phyloP scores from a whole-genome alignment of 345 rosid species.

The Aquilaria sinensis region DNA sequence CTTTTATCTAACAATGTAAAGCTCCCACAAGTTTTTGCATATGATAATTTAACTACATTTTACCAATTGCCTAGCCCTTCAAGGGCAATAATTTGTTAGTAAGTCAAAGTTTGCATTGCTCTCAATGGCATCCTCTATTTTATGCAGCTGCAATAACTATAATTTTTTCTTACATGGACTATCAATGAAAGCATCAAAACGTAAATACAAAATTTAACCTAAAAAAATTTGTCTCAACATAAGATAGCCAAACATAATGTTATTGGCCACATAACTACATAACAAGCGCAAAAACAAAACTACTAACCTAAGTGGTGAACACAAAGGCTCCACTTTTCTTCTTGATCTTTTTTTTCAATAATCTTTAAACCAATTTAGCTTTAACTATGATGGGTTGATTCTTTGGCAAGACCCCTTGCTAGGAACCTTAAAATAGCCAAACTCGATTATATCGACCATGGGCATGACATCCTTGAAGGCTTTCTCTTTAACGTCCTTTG shows the following conservation, averaged over 20 bases:
- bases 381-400: conserved; percentile 66
- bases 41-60: no score
- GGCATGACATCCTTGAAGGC: conserved; percentile 59
- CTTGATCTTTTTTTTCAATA: conserved; percentile 77
- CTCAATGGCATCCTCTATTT: no score
- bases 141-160: no score
- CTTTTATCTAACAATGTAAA: no score
- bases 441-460: conserved; percentile 61
- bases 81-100: no score
- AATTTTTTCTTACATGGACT: no score
- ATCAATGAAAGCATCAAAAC: no score
- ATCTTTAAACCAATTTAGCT: conserved; percentile 65
- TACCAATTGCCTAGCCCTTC: no score
- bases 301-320: conserved; percentile 55
- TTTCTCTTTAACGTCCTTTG: conserved; percentile 53
- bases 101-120: no score
- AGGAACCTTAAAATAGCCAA: conserved; percentile 73
- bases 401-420: conserved; percentile 74
- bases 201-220: neutral
- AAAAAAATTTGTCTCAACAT: neutral
- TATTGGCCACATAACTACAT: neutral
- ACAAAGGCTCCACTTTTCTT: conserved; percentile 74
- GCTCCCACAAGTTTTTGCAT: no score
- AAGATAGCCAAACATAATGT: neutral
- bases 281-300: neutral